A percentile compares a stretch with the other conserved stretches of the same genome.
phyloP scores from a whole-genome alignment of 148 eudicot species.

The Chenopodium berlandieri region DNA sequence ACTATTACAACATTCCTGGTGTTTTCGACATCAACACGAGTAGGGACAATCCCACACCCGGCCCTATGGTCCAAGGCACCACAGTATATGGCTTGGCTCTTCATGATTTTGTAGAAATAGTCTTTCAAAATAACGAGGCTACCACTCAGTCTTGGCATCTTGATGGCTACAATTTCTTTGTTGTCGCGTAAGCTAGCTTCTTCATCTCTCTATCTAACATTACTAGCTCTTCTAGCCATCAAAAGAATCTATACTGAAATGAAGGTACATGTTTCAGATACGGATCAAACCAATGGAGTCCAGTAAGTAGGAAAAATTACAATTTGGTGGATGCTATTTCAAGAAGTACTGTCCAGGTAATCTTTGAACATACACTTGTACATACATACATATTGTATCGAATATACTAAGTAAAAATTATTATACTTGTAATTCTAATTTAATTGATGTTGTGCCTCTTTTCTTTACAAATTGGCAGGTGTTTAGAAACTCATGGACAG shows the following conservation, averaged over 20 bases:
- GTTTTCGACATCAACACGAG: conserved; percentile 56
- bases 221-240: too few species aligned
- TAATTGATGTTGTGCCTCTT: too few species aligned
- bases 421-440: too few species aligned
- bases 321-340: conserved; percentile 55
- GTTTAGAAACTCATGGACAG: conserved; percentile 68
- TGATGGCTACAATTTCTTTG: conserved; percentile 70
- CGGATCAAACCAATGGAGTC: conserved; percentile 63
- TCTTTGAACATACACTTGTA: too few species aligned
- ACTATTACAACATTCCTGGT: conserved; percentile 62
- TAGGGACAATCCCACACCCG: conserved; percentile 38
- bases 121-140: conserved; percentile 78
- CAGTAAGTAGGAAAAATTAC: conserved; percentile 49
- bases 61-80: conserved; percentile 44
- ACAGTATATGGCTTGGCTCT: conserved; percentile 43
- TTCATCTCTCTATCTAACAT: not conserved
- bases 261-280: conserved; percentile 37
- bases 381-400: too few species aligned
- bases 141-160: conserved; percentile 74
- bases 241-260: too few species aligned
- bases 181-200: conserved; percentile 54
- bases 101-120: conserved; percentile 67
- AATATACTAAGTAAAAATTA: too few species aligned
- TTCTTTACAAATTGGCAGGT: conserved; percentile 38
- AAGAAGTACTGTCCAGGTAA: conserved; percentile 75